Evolutionary conservation across 2,329 filamentous ascomycete genomes (phyloP).

Genomic region (Pseudocercospora fijiensis): DNA sequence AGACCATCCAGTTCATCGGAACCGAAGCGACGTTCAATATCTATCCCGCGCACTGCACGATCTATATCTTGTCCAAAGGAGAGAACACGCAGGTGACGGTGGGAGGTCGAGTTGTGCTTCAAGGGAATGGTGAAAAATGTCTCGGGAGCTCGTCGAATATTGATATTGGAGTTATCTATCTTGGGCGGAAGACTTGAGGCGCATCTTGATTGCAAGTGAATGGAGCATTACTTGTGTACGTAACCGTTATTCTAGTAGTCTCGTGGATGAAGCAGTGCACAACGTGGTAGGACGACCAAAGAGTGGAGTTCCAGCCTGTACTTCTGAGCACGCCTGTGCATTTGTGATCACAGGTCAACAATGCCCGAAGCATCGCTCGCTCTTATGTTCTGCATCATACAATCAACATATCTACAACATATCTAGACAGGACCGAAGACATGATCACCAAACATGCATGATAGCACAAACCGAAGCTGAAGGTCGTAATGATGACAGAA

Average conservation of each 20-base stretch:
- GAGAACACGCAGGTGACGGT: neutral
- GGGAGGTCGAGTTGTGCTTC: neutral
- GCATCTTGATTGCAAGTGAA: no score
- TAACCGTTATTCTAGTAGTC: no score
- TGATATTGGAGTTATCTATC: neutral
- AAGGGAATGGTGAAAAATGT: neutral
- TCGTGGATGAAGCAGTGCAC: no score
- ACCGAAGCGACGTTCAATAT: neutral
- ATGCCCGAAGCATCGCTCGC: neutral
- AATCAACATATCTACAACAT: neutral
- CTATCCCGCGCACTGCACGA: conserved; percentile 13
- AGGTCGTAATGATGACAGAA: neutral
- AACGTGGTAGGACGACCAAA: no score
- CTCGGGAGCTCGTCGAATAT: neutral
- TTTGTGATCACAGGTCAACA: neutral
- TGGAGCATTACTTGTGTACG: no score
- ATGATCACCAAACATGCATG: neutral
- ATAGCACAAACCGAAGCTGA: neutral
- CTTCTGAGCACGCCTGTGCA: neutral
- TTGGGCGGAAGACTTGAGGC: neutral
- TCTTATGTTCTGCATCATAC: neutral
- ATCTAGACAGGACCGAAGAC: neutral
- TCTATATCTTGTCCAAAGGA: conserved; percentile 4
- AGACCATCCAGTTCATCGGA: conserved; percentile 7
- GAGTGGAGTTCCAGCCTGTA: no score